Conservation (phyloP, 169 alveolate species). For the Cryptosporidium parvum region DNA sequence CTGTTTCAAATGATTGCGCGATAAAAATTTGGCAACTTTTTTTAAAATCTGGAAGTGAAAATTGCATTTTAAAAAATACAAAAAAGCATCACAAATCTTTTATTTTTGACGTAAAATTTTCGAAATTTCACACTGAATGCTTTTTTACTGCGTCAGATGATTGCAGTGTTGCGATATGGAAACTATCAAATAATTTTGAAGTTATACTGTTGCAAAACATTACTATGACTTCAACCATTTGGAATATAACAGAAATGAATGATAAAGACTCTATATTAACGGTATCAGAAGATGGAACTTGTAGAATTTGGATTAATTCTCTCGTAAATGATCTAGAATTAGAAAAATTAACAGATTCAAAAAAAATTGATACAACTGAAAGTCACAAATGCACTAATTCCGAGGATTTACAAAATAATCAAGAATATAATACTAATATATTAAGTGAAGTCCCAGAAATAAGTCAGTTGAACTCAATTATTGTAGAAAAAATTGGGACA, state of each 20-base stretch:
- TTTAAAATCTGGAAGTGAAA: conserved; percentile 1
- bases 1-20: conserved; percentile 58
- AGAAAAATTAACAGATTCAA: not conserved
- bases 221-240: conserved; percentile 19
- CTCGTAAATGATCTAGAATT: not conserved
- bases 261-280: conserved; percentile 23
- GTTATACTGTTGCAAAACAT: conserved; percentile 11
- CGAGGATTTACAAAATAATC: not conserved
- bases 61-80: conserved; percentile 11
- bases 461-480: not conserved
- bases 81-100: conserved; percentile 28
- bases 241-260: conserved; percentile 48
- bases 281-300: conserved; percentile 45
- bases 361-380: not conserved
- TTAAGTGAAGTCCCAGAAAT: conserved; percentile 16
- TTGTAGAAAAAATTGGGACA: conserved; percentile 3
- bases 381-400: not conserved
- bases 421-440: not conserved
- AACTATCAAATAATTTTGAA: not conserved
- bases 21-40: conserved; percentile 54
- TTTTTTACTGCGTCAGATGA: conserved; percentile 75
- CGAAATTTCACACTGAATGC: conserved; percentile 15
- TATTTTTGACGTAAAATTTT: conserved; percentile 40
- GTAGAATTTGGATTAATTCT: conserved; percentile 56
- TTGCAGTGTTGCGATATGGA: conserved; percentile 37